Conservation (phyloP, 805 yeast genomes). For the Candida sithepensis region DNA sequence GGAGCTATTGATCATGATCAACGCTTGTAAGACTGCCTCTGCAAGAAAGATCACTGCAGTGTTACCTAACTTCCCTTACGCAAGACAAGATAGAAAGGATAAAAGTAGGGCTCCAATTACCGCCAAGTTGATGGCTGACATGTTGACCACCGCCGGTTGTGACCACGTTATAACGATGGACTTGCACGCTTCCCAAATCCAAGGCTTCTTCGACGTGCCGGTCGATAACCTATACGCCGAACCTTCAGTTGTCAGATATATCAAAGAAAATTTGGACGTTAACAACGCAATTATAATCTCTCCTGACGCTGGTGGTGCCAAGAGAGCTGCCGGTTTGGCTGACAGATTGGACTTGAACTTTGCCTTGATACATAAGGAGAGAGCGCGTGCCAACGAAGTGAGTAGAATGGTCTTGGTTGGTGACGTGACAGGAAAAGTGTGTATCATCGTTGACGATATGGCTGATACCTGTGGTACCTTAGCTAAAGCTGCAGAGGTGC, state of each 20-base stretch:
- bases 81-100: conserved; percentile 86
- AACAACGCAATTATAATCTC: conserved; percentile 72
- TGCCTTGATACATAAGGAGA: conserved; percentile 81
- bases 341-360: conserved; percentile 75
- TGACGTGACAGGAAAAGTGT: conserved; percentile 71
- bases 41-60: conserved; percentile 82
- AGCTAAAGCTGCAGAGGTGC: conserved; percentile 76
- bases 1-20: conserved; percentile 73
- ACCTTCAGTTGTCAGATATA: conserved; percentile 74
- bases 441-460: conserved; percentile 83
- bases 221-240: conserved; percentile 84
- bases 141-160: conserved; percentile 81
- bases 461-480: conserved; percentile 88
- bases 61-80: conserved; percentile 79
- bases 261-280: conserved; percentile 55
- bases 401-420: conserved; percentile 84
- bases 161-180: conserved; percentile 87
- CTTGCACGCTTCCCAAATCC: conserved; percentile 84
- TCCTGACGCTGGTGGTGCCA: conserved; percentile 91
- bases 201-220: conserved; percentile 80
- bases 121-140: conserved; percentile 79
- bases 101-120: conserved; percentile 83
- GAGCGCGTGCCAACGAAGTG: conserved; percentile 80
- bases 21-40: conserved; percentile 79
- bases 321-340: conserved; percentile 82